Conservation (phyloP, 345 rosid species). For the Sonneratia alba region DNA sequence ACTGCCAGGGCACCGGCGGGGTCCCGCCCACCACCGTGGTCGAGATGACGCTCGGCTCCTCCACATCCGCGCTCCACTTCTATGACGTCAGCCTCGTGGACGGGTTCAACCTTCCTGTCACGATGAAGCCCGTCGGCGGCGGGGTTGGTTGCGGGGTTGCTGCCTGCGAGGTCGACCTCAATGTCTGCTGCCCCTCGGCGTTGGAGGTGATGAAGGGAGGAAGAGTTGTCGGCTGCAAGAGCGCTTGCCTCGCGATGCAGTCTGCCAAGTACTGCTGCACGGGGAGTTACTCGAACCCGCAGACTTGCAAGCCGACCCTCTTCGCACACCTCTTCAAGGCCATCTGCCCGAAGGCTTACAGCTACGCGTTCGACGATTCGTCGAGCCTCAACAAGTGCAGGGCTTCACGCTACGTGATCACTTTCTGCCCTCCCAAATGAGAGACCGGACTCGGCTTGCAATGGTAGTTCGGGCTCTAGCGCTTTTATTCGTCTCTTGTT, state of each 20-base stretch:
- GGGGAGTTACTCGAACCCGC: constrained; percentile 54
- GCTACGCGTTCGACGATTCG: constrained; percentile 91
- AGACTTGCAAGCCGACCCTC: constrained; percentile 73
- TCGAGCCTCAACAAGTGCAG: constrained; percentile 81
- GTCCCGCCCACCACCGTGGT: constrained; percentile 74
- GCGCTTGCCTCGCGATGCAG: constrained; percentile 93
- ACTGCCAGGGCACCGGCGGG: constrained; percentile 47
- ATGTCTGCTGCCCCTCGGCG: constrained; percentile 77
- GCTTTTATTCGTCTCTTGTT: not conserved
- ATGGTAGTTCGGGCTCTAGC: not conserved
- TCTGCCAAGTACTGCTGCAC: constrained; percentile 90
- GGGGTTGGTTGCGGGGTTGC: constrained; percentile 87
- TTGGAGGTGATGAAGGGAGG: constrained; percentile 60
- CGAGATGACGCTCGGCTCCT: constrained; percentile 78
- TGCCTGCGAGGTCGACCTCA: constrained; percentile 72
- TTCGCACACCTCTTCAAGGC: constrained; percentile 84
- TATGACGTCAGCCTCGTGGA: constrained; percentile 94
- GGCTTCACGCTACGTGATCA: constrained; percentile 79
- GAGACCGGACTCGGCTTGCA: not conserved
- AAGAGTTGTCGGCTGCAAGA: constrained; percentile 74
- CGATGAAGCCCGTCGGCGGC: constrained; percentile 82
- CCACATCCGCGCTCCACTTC: constrained; percentile 67
- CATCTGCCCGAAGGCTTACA: constrained; percentile 80
- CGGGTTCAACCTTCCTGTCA: constrained; percentile 79
- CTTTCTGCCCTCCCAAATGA: constrained; percentile 85